Conservation (phyloP, 805 yeast genomes). For the Teunomyces lycoperdinae region DNA sequence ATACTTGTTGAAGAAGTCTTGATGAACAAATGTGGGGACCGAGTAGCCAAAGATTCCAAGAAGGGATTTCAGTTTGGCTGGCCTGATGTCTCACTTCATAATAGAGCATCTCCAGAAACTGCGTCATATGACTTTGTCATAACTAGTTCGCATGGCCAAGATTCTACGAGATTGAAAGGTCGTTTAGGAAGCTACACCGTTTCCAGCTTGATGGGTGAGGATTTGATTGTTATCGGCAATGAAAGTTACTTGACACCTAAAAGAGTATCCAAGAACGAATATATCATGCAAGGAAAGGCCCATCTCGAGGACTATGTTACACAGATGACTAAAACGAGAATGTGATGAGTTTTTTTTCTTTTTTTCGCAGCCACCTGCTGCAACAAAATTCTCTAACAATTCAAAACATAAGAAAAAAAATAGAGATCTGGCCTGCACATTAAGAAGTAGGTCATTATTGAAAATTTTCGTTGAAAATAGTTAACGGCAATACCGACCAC, state of each 20-base stretch:
- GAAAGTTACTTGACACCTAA: conserved; percentile 11
- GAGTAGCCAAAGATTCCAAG: conserved; percentile 1
- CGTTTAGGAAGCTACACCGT: conserved; percentile 20
- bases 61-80: conserved; percentile 20
- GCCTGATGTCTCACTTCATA: conserved; percentile 8
- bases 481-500: not conserved
- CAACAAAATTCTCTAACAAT: no score
- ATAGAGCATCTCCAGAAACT: not conserved
- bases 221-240: conserved; percentile 13
- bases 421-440: not conserved
- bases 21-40: conserved; percentile 1
- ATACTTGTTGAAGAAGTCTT: conserved; percentile 42
- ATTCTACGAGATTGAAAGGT: conserved; percentile 28
- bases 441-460: not conserved
- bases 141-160: conserved; percentile 13
- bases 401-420: not conserved
- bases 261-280: conserved; percentile 4
- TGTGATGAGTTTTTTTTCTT: not conserved
- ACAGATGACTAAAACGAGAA: conserved; percentile 17
- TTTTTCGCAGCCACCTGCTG: not conserved
- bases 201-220: conserved; percentile 3
- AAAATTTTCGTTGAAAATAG: not conserved
- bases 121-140: conserved; percentile 9
- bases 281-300: conserved; percentile 15
- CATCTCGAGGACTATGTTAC: conserved; percentile 21